Evolutionary conservation across 495 filamentous ascomycete genomes (phyloP).

Genomic region (Diplogelasinospora grovesii): DNA sequence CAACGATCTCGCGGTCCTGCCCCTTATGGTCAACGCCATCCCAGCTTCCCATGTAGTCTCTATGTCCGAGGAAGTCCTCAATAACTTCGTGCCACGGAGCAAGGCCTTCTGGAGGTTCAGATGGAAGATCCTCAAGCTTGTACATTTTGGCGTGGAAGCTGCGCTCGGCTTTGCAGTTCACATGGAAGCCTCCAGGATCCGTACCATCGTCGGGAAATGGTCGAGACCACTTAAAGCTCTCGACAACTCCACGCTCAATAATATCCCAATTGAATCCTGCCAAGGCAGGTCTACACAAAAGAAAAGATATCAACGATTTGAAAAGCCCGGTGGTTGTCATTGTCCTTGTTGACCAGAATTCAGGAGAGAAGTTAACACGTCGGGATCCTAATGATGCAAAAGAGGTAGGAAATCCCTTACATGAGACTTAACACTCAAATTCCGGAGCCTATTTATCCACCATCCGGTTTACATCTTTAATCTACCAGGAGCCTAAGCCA

Average conservation of each 20-base stretch:
- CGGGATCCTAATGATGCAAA: too few species aligned
- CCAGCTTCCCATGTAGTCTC: conserved; percentile 24
- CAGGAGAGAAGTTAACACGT: too few species aligned
- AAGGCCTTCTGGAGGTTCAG: conserved; percentile 15
- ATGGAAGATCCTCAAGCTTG: conserved; percentile 21
- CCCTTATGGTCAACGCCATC: conserved; percentile 31
- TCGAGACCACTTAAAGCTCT: conserved; percentile 24
- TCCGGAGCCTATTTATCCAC: too few species aligned
- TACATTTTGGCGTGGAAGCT: conserved; percentile 26
- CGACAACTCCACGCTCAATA: conserved; percentile 24
- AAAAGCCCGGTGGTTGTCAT: too few species aligned
- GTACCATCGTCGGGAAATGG: conserved; percentile 28
- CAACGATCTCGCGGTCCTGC: conserved; percentile 23
- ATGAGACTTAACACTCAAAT: too few species aligned
- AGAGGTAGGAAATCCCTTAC: too few species aligned
- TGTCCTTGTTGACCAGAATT: too few species aligned
- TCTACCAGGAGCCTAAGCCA: too few species aligned
- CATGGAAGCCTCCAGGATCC: conserved; percentile 22
- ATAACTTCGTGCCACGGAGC: conserved; percentile 22
- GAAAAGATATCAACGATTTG: too few species aligned
- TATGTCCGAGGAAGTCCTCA: conserved; percentile 15
- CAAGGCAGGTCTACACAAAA: too few species aligned
- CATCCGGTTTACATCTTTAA: too few species aligned
- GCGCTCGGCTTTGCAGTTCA: conserved; percentile 19
- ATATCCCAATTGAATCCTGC: conserved; percentile 28